Evolutionary conservation across 371 early-diverging fungal species (phyloP), one percentile per base, ranked within the genome.

Genomic region (Umbelopsis sp.): DNA sequence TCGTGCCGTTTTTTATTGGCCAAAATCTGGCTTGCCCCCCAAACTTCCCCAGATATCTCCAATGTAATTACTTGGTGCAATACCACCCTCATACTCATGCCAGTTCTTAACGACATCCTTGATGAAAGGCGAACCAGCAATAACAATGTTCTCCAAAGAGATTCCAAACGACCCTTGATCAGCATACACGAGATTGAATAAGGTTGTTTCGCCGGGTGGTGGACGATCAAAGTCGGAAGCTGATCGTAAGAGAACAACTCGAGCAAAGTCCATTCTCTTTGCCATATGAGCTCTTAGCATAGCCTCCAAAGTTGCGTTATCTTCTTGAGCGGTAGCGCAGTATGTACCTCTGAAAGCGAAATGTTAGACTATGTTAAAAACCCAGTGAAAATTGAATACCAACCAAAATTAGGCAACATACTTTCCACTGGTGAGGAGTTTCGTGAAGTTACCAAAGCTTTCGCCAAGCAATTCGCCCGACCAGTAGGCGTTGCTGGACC

Each of bases 161-260:
- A 44, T 64, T 24, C 35, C 64, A 14, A 64, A 64, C 16, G 45
- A 24, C 14, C 64, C 64, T 24, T 64, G 64, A 16, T 64, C 16
- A 44, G 64, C 64, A 24, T 45, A 64, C 5, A 64, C 29, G 4
- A 64, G 41, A 22, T 64, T 64, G 24, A 45, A 64, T 6, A 45
- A 64, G 1, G 44, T 16, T 11, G 64, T 7, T 44, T 64, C 25
- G 7, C 64, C 64, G 0, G 64, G 24, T 44, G 64, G 64, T 44
- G 64, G 64, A 29, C 64, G 64, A 22, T 64, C 64, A 46, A 64
- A 64, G 25, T 64, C 46, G 22, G 64, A 64, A 32, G 45, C 64
- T 9, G 64, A 45, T 14, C 64, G 64, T 35, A 64, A 32, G 44
- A 64, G 64, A 44, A 64, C 45, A 44, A 64, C 25, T 41, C 64